Percentiles rank a stretch among this genome's conserved stretches.
These are phyloP conservation scores for Bondarzewia mesenterica DNA, from an alignment of 1,284 basidiomycete species.

Conservation along the genomic window DNA sequence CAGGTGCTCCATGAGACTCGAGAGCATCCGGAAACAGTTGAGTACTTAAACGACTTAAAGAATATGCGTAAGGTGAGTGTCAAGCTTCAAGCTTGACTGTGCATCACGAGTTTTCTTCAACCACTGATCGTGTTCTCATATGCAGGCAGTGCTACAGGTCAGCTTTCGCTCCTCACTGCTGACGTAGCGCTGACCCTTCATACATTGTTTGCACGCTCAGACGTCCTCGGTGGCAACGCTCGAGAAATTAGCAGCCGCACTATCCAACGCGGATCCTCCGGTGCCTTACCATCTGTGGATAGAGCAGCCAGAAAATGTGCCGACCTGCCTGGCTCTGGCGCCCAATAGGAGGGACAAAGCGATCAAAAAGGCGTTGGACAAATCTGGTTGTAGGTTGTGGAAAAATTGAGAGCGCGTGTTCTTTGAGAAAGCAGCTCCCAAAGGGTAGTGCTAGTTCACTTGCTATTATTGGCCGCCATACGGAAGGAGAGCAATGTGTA, in stretches of 20 bases:
- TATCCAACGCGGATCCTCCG: conserved; percentile 21
- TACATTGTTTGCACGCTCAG: conserved; percentile 16
- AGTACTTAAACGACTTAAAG: conserved; percentile 30
- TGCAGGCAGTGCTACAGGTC: conserved; percentile 34
- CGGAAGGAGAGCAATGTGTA: too few relatives aligned
- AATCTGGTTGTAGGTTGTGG: conserved; percentile 28
- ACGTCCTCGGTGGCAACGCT: conserved; percentile 27
- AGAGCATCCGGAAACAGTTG: conserved; percentile 29
- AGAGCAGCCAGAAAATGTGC: conserved; percentile 43
- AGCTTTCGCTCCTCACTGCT: too few relatives aligned
- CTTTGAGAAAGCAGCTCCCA: not conserved
- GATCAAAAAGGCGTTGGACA: conserved; percentile 35
- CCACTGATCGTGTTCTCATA: too few relatives aligned
- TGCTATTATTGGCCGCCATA: too few relatives aligned
- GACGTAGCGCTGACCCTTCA: not conserved
- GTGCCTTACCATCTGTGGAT: conserved; percentile 41
- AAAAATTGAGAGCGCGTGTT: not conserved
- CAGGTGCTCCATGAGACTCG: conserved; percentile 34
- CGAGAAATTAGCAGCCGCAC: conserved; percentile 25
- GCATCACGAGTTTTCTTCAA: not conserved
- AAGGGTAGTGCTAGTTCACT: not conserved
- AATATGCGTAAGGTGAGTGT: conserved; percentile 33
- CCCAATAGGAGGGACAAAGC: conserved; percentile 36
- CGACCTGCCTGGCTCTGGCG: conserved; percentile 45
- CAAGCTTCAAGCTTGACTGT: not conserved